Evolutionary conservation across 2,329 filamentous ascomycete genomes (phyloP).

Genomic region (Amauroascus niger): DNA sequence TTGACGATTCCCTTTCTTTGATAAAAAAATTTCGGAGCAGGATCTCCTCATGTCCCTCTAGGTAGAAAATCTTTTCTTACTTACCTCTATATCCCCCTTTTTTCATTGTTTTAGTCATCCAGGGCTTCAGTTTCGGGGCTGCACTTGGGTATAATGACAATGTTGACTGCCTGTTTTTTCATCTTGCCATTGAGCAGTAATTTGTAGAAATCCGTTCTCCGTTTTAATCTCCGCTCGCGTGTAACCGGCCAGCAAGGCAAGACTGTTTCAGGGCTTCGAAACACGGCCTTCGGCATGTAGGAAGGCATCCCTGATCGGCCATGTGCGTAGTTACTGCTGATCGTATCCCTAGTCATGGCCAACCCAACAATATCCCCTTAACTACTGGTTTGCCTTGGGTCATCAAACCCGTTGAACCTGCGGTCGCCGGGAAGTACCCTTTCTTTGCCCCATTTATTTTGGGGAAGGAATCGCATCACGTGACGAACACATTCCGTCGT

Average conservation of each 20-base stretch:
- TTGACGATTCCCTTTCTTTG: conserved; percentile 9
- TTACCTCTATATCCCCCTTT: neutral
- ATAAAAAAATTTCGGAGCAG: conserved; percentile 7
- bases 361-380: no score
- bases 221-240: conserved; percentile 10
- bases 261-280: conserved; percentile 5
- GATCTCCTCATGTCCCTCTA: conserved; percentile 9
- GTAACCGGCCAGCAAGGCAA: conserved; percentile 4
- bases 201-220: neutral
- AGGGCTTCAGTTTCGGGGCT: neutral
- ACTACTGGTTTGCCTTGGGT: neutral
- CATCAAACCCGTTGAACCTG: neutral
- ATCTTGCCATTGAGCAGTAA: neutral
- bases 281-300: neutral
- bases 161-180: conserved; percentile 7
- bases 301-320: neutral
- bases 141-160: conserved; percentile 8
- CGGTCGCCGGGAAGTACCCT: no score
- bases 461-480: no score
- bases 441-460: no score
- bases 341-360: no score
- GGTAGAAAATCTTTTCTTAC: neutral
- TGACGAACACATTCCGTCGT: neutral
- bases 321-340: no score
- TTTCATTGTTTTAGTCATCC: neutral